Evolutionary conservation across 352 stramenopile species (phyloP), one percentile per base, ranked within the genome.

Genomic region (Phytopythium aichiense): DNA sequence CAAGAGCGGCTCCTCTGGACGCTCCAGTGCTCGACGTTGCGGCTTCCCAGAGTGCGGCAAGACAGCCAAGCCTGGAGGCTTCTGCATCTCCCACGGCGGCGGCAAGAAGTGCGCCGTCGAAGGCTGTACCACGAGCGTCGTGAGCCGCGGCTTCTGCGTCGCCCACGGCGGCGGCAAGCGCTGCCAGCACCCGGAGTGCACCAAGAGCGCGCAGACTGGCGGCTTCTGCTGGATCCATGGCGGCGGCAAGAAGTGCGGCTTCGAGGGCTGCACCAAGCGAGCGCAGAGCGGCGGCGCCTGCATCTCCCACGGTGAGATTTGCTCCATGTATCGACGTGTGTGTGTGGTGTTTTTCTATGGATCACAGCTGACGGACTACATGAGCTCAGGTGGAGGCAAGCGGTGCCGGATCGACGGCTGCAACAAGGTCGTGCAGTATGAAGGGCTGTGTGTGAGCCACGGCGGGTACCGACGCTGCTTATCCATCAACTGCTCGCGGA

Each of bases 381-480:
- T 46, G 40, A 37, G 33, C 16, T 43, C 61, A 84, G 66, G 76
- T 56, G 77, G 77, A 23, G 74, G 76, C 33, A 84, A 86, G 51
- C 67, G 77, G 9, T 87, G 77, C 57, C 74, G 72, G 16, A 71
- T 75, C 9, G 69, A 68, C 22, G 72, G 51, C n/a, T 87, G 77
- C 63, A 83, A 77, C 61, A 89, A 89, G 64, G 76, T 86, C 12
- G 77, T 87, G 30, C 79, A 88, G 67, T 86, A 83, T 48, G 77
- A 84, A 18, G 71, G 77, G 23, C 76, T 87, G 0, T 89, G 79
- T 25, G 76, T 86, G 9, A 68, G 69, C 28, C 78, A 88, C 37
- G 78, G 78, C 4, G 78, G 78, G 43, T 86, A 79, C 59, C 76
- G 78, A 1, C 74, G 74, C 43, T 88, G 78, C 56, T 51, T 82